Evolutionary conservation across 352 stramenopile genomes (phyloP).

Genomic region (Globisporangium iwayamae): DNA sequence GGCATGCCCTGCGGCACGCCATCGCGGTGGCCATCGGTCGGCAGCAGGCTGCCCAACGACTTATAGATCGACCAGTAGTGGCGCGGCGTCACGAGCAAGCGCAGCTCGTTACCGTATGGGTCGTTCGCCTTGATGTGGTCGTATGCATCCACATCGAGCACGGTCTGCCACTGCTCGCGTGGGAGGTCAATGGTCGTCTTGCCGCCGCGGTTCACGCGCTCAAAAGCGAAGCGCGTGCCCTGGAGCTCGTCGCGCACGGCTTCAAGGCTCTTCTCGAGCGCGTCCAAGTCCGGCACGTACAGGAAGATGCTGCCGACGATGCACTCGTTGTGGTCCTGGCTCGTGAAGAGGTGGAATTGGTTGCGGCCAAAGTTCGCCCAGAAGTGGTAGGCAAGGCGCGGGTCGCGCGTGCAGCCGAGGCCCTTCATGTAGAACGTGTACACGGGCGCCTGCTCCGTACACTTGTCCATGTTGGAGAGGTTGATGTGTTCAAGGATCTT

Average conservation of each 20-base stretch:
- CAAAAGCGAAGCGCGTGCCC: slow-evolving; percentile 42
- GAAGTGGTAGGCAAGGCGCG: slow-evolving; percentile 62
- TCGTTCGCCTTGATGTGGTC: slow-evolving; percentile 61
- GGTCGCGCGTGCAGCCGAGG: slow-evolving; percentile 58
- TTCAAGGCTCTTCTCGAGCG: slow-evolving; percentile 47
- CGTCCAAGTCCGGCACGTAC: slow-evolving; percentile 57
- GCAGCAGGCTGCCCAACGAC: slow-evolving; percentile 49
- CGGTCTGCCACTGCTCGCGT: slow-evolving; percentile 48
- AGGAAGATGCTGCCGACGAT: slow-evolving; percentile 58
- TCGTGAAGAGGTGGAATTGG: slow-evolving; percentile 72
- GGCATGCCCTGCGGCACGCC: slow-evolving; percentile 50
- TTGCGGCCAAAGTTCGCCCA: slow-evolving; percentile 68
- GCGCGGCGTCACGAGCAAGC: slow-evolving; percentile 46
- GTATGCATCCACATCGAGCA: slow-evolving; percentile 44
- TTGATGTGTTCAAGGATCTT: slow-evolving; percentile 76
- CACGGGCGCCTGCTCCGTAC: slow-evolving; percentile 36
- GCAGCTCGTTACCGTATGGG: slow-evolving; percentile 59
- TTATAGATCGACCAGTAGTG: slow-evolving; percentile 61
- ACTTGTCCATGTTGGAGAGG: slow-evolving; percentile 54
- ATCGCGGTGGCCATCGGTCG: slow-evolving; percentile 28
- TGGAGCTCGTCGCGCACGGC: slow-evolving; percentile 44
- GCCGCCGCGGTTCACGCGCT: slow-evolving; percentile 50
- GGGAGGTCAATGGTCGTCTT: slow-evolving; percentile 48
- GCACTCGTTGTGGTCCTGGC: slow-evolving; percentile 52
- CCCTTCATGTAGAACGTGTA: slow-evolving; percentile 68